A percentile compares a stretch with the other conserved stretches of the same genome.
Evolutionary conservation across 805 yeast genomes (phyloP).

Genomic region (Limtongia smithiae): DNA sequence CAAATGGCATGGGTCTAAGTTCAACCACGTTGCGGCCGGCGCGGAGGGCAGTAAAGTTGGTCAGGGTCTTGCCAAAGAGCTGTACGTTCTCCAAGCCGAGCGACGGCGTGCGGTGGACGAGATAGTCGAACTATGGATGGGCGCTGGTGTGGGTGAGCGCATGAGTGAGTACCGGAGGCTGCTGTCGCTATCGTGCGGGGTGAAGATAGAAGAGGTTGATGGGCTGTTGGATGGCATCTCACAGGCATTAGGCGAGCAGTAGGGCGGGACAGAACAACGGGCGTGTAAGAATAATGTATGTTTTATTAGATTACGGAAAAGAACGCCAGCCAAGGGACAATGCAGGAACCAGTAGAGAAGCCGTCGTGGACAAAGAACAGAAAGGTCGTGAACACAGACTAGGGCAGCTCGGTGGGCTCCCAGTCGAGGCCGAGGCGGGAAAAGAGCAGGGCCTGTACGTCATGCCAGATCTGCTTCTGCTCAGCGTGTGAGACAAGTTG

Average conservation of each 20-base stretch:
- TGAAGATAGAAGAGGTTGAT: constrained; percentile 74
- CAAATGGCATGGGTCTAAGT: constrained; percentile 23
- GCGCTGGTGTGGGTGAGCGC: constrained; percentile 49
- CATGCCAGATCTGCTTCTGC: constrained; percentile 59
- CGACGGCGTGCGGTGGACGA: constrained; percentile 44
- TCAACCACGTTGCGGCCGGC: constrained; percentile 6
- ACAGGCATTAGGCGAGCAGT: constrained; percentile 24
- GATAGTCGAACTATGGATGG: constrained; percentile 49
- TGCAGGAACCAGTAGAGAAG: too few species aligned
- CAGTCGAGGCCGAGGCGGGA: constrained; percentile 57
- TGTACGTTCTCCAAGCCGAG: constrained; percentile 43
- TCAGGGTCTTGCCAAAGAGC: constrained; percentile 38
- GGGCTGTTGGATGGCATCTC: constrained; percentile 61
- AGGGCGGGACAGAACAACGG: too few species aligned
- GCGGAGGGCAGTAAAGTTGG: constrained; percentile 2
- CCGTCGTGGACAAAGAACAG: too few species aligned
- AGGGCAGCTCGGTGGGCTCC: constrained; percentile 39
- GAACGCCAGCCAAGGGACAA: too few species aligned
- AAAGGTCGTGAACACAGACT: background rate
- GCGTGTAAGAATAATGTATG: background rate
- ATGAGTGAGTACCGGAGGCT: constrained; percentile 77
- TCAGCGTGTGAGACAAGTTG: constrained; percentile 49
- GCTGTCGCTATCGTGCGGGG: constrained; percentile 71
- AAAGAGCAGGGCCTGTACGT: constrained; percentile 59
- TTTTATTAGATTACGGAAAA: too few species aligned